These are phyloP conservation scores for Massarina eburnea DNA, from an alignment of 2,329 filamentous ascomycete genomes.

Conservation along the genomic window DNA sequence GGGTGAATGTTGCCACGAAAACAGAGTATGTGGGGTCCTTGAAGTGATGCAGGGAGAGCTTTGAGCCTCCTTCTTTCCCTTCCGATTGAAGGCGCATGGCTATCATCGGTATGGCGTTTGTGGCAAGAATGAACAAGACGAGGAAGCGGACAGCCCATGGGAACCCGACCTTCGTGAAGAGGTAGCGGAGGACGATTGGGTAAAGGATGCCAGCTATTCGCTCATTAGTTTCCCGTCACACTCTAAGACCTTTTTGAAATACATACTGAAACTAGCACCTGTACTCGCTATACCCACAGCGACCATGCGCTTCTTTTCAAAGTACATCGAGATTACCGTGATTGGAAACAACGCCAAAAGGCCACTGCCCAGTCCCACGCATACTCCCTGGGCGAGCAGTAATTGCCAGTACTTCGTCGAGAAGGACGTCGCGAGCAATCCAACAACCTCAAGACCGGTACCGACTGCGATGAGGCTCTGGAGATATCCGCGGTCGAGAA, in stretches of 20 bases:
- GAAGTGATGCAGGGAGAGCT: slow-evolving; percentile 15
- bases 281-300: too few species aligned
- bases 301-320: too few species aligned
- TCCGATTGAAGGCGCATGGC: slow-evolving; percentile 19
- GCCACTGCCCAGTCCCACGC: slow-evolving; percentile 37
- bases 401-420: slow-evolving; percentile 24
- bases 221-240: too few species aligned
- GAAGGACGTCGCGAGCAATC: slow-evolving; percentile 14
- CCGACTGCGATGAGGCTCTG: slow-evolving; percentile 32
- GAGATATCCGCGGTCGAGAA: slow-evolving; percentile 37
- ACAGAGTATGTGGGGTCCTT: slow-evolving; percentile 20
- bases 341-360: slow-evolving; percentile 26
- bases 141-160: too few species aligned
- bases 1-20: slow-evolving; percentile 17
- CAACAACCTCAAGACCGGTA: slow-evolving; percentile 26
- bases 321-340: slow-evolving; percentile 38
- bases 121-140: too few species aligned
- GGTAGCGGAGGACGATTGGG: too few species aligned
- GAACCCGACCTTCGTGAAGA: too few species aligned
- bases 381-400: slow-evolving; percentile 37
- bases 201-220: too few species aligned
- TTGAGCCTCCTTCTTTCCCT: slow-evolving; percentile 14
- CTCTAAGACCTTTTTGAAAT: too few species aligned
- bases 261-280: too few species aligned
- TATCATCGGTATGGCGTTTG: slow-evolving; percentile 12